Evolutionary conservation across 352 stramenopile genomes (phyloP).

Genomic region (Peronospora tabacina): DNA sequence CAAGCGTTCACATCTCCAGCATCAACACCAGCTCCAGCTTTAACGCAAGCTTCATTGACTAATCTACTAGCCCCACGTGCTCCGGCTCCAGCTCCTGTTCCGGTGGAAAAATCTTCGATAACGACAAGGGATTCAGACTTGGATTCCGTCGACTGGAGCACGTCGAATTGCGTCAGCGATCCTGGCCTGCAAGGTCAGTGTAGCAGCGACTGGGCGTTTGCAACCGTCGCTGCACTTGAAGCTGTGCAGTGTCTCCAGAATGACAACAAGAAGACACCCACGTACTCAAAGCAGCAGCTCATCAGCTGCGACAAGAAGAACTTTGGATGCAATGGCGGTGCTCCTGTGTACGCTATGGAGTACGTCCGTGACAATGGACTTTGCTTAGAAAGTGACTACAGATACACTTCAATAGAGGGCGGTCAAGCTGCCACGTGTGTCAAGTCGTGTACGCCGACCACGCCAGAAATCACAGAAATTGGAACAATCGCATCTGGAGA

Average conservation of each 20-base stretch:
- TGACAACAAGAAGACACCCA: constrained; percentile 49
- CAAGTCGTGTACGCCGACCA: constrained; percentile 26
- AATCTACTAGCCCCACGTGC: not conserved
- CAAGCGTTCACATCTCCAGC: constrained; percentile 1
- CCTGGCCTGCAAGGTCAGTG: constrained; percentile 95
- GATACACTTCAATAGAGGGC: constrained; percentile 57
- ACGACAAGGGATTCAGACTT: constrained; percentile 15
- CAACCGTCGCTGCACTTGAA: constrained; percentile 86
- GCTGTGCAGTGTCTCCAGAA: constrained; percentile 78
- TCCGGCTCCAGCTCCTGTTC: constrained; percentile 1
- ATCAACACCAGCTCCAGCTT: constrained; percentile 3
- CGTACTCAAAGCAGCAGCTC: constrained; percentile 89
- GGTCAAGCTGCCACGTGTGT: constrained; percentile 28
- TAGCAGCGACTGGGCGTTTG: constrained; percentile 97
- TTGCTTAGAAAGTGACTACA: constrained; percentile 66
- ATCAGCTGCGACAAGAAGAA: constrained; percentile 87
- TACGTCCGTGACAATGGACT: constrained; percentile 85
- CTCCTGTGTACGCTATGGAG: constrained; percentile 86
- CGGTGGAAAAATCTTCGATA: constrained; percentile 6
- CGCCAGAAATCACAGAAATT: constrained; percentile 43
- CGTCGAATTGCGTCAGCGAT: constrained; percentile 31
- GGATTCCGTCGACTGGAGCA: constrained; percentile 38
- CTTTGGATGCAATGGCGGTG: constrained; percentile 87
- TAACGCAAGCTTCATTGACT: not conserved
- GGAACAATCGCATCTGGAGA: constrained; percentile 44